Base-by-base conservation (phyloP, 441 rosid species). In the Theobroma grandiflorum region DNA sequence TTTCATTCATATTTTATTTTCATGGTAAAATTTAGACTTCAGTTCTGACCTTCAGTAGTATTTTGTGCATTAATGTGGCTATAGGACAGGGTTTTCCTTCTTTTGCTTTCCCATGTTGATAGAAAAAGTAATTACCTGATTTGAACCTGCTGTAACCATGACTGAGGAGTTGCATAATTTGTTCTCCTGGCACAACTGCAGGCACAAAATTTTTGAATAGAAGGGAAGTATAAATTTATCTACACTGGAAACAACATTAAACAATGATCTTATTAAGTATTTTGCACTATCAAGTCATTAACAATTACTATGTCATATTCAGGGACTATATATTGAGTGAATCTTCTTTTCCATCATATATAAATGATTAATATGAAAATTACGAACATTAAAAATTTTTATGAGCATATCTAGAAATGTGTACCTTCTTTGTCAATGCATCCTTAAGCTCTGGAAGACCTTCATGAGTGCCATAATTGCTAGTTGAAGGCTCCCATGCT, bases 381-480 rank as follows among this genome's bases (percentile, higher is more conserved):
- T 52, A 4, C 16, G 7, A 52, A 53, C 59, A 18, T 53, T 53
- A 53, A 53, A 53, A 16, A 16, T 16, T 8, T 53, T 18, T 57
- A 20, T 57, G 10, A 26, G 31, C n/a, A 55, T 55, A 55, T 9
- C 62, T 57, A 57, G 31, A 57, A 57, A 57, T 8, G 31, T 8
- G n/a, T 20, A 57, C 62, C 31, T 57, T 57, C 31, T 57, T 57
- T 57, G 31, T 7, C 62, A 57, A 20, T 57, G 62, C 62, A 57
- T 57, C 33, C 31, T 57, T 57, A 57, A 57, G 62, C 62, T 57
- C 62, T 57, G 62, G 62, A 20, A 57, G 62, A 57, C 62, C 62
- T 57, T 57, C 62, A 57, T 20, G 62, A 20, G 11, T 57, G n/a
- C 62, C 31, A 20, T 57, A 57, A 20, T 7, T 7, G 62, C 62